phyloP scores from a whole-genome alignment of 805 yeast species.

The Candida chauliodis region DNA sequence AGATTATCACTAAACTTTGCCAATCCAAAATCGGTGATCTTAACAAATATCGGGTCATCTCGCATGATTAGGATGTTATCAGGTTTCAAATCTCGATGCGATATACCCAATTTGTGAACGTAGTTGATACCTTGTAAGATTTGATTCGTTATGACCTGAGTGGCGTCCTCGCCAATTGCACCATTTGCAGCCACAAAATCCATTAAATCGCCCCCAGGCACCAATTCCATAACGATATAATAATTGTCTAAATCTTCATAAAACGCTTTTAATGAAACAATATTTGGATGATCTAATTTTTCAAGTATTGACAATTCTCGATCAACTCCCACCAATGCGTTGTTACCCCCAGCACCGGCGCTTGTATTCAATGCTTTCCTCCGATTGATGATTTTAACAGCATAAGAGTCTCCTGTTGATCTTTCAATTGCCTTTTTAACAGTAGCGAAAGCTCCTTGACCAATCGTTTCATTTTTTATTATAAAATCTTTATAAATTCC shows the following conservation, averaged over 20 bases:
- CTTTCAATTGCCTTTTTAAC: slow-evolving; percentile 90
- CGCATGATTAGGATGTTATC: slow-evolving; percentile 89
- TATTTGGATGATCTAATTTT: slow-evolving; percentile 76
- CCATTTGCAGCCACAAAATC: slow-evolving; percentile 94
- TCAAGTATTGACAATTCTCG: slow-evolving; percentile 81
- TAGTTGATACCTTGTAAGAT: slow-evolving; percentile 79
- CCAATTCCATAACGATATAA: slow-evolving; percentile 92
- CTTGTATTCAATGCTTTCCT: slow-evolving; percentile 70
- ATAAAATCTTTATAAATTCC: slow-evolving; percentile 72
- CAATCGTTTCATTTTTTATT: slow-evolving; percentile 79
- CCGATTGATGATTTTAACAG: slow-evolving; percentile 86
- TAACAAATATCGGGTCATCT: slow-evolving; percentile 88
- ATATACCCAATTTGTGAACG: slow-evolving; percentile 84
- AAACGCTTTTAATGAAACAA: slow-evolving; percentile 77
- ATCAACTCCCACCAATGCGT: slow-evolving; percentile 71
- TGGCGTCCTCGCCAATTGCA: slow-evolving; percentile 85
- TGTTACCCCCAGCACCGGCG: slow-evolving; percentile 34
- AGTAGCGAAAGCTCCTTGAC: slow-evolving; percentile 98
- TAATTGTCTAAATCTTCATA: slow-evolving; percentile 79
- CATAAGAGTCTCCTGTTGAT: slow-evolving; percentile 77
- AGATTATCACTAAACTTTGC: slow-evolving; percentile 87
- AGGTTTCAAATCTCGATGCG: slow-evolving; percentile 96
- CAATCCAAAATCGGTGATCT: slow-evolving; percentile 93
- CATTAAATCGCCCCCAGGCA: slow-evolving; percentile 96
- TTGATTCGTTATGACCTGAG: slow-evolving; percentile 81